Conservation (phyloP, 2,329 filamentous ascomycete species). For the Neofusicoccum laricinum region DNA sequence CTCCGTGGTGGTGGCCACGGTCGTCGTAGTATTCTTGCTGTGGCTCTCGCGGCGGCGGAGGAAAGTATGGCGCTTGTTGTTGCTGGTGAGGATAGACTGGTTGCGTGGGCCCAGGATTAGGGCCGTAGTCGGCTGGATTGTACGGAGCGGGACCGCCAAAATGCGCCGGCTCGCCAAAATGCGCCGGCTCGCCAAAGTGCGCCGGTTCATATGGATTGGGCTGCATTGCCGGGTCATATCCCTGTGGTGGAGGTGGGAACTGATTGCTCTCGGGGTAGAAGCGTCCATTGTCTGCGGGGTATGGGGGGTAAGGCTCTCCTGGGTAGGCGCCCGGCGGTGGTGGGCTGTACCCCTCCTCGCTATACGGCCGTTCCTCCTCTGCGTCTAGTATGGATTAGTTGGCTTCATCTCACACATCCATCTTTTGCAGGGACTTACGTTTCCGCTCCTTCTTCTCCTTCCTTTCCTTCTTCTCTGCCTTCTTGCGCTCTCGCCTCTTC, state of each 20-base stretch:
- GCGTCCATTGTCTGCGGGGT: slow-evolving; percentile 24
- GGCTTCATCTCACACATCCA: background rate
- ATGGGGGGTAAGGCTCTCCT: slow-evolving; percentile 8
- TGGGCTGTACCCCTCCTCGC: background rate
- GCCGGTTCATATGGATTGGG: slow-evolving; percentile 26
- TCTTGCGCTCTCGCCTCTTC: slow-evolving; percentile 56
- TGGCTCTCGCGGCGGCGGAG: slow-evolving; percentile 27
- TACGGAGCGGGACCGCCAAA: slow-evolving; percentile 33
- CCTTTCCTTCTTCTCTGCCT: slow-evolving; percentile 50
- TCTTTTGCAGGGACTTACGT: slow-evolving; percentile 40
- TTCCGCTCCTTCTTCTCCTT: slow-evolving; percentile 50
- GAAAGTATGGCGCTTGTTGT: slow-evolving; percentile 27
- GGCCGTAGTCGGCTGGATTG: slow-evolving; percentile 46
- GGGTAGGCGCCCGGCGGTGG: slow-evolving; percentile 6
- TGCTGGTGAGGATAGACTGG: slow-evolving; percentile 1
- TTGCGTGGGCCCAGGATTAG: slow-evolving; percentile 22
- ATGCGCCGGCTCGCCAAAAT: slow-evolving; percentile 20
- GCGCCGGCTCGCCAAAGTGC: slow-evolving; percentile 20
- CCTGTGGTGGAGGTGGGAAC: slow-evolving; percentile 47
- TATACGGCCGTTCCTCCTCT: slow-evolving; percentile 21
- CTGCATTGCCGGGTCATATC: slow-evolving; percentile 24
- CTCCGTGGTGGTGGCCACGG: slow-evolving; percentile 33
- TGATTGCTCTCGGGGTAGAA: slow-evolving; percentile 47
- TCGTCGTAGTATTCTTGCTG: slow-evolving; percentile 27
- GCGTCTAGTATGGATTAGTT: slow-evolving; percentile 14